Base-by-base conservation (phyloP, 345 rosid genomes). In the Lagerstroemia speciosa region DNA sequence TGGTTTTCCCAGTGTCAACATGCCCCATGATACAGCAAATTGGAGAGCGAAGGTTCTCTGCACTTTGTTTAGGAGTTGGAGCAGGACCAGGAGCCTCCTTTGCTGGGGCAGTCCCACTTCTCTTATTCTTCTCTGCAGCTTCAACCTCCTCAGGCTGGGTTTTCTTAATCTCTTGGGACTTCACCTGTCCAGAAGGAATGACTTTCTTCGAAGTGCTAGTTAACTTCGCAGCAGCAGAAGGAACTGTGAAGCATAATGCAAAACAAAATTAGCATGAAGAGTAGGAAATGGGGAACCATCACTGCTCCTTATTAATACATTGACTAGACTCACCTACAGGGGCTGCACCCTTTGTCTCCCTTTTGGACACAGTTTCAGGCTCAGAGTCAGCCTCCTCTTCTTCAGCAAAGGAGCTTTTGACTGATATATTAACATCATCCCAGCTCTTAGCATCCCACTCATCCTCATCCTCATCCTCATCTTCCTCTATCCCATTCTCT, bases 21-120 rank as follows among this genome's bases (percentile, higher is more conserved):
- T 94, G 98, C 52, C 98, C 98, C 97, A 91, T 89, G 67, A 91
- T 91, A 80, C 97, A 93, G 77, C 98, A 93, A 75, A 93, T 93
- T 40, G 95, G 95, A 61, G 97, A 91, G 2, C 98, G 92, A 37
- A 93, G 95, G 72, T 83, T 72, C 67, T 80, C 87, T 72, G 78
- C 91, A 38, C 72, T 82, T 78, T 80, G 75, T 72, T 79, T 74
- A 72, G 80, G 32, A 68, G 40, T 62, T 69, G 73, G 70, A 69
- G 74, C 81, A 32, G 77, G 61, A 72, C 32, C 72, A 48, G 76
- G 16, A 19, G 66, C 78, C 77, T 79, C 83, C 43, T 66, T 79
- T 76, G 80, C 80, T 16, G 64, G 50, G 62, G 63, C 75, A 71
- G 73, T 63, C 67, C 66, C 82, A 69, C 78, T 79, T 76, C 75